A percentile compares a stretch with the other conserved stretches of the same genome.
phyloP scores from a whole-genome alignment of 169 alveolate genomes.

The Plasmodium yoelii region DNA sequence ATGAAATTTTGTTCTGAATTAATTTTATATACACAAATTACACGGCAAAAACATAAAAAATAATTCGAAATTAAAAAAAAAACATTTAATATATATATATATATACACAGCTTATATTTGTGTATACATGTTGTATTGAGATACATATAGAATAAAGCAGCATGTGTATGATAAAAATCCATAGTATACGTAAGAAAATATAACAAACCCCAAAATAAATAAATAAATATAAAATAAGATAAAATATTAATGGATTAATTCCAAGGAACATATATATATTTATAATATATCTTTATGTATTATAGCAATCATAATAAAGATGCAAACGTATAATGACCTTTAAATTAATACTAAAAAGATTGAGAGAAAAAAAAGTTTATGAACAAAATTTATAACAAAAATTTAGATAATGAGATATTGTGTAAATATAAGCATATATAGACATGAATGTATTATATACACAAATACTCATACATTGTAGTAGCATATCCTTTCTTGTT shows the following conservation, averaged over 20 bases:
- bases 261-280: background rate
- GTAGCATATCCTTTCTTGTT: background rate
- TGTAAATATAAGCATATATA: background rate
- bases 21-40: conserved; percentile 39
- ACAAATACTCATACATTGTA: background rate
- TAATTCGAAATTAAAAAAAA: background rate
- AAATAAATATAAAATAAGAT: conserved; percentile 9
- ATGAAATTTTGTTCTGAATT: background rate
- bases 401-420: conserved; percentile 8
- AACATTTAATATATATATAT: conserved; percentile 4
- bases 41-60: conserved; percentile 35
- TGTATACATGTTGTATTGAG: background rate
- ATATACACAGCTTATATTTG: background rate
- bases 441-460: background rate
- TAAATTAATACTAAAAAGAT: conserved; percentile 44
- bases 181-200: background rate
- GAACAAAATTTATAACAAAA: conserved; percentile 66
- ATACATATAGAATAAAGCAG: background rate
- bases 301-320: conserved; percentile 14
- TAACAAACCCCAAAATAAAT: background rate
- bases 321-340: conserved; percentile 3
- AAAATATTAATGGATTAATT: background rate
- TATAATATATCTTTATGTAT: background rate
- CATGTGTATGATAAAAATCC: background rate
- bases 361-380: conserved; percentile 26